Base-by-base conservation (phyloP, 345 rosid genomes). In the Cochlearia excelsa region DNA sequence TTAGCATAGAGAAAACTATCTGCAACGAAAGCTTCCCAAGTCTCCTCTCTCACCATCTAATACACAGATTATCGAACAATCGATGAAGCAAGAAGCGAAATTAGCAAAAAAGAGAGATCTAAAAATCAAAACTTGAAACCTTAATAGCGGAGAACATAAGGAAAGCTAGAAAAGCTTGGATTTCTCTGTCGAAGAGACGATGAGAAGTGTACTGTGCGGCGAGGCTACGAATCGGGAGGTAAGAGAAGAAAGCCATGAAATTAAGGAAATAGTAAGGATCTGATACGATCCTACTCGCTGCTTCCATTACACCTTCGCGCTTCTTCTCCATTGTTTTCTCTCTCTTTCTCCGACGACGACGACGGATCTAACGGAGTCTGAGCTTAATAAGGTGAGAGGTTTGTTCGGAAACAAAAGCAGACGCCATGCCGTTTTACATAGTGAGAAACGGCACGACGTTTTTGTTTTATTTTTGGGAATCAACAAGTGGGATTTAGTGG, bases 91-190 rank as follows among this genome's bases (percentile, higher is more conserved):
- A 7, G 57, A 60, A 55, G 30, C 4, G 2, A 45, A 59, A 3
- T 40, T 5, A 46, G 27, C 2, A 50, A 52, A 42, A 4, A n/a
- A 38, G 46, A 59, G 26, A 4, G 9, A 1, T 5, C 35, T 37
- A 27, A 0, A 51, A 51, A 47, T 34, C 11, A 1, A 33, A 42
- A 9, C 1, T 5, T 0, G 16, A 30, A 63, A 90, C 97, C 90
- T 85, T 91, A 52, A 80, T 54, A 31, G 80, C 78, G 40, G 80
- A 61, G 54, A 88, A 69, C 66, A 75, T 55, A 3, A 79, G 62
- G 40, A 85, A 82, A 3, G 86, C 84, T 37, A 91, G 70, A 65
- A 82, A 49, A 28, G 90, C 96, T 80, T 86, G 98, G 78, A 91
- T 72, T 80, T 88, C 98, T 92, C 90, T 77, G 57, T 77, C 67